phyloP scores from a whole-genome alignment of 208 protist species.

The Novymonas esmeraldas region DNA sequence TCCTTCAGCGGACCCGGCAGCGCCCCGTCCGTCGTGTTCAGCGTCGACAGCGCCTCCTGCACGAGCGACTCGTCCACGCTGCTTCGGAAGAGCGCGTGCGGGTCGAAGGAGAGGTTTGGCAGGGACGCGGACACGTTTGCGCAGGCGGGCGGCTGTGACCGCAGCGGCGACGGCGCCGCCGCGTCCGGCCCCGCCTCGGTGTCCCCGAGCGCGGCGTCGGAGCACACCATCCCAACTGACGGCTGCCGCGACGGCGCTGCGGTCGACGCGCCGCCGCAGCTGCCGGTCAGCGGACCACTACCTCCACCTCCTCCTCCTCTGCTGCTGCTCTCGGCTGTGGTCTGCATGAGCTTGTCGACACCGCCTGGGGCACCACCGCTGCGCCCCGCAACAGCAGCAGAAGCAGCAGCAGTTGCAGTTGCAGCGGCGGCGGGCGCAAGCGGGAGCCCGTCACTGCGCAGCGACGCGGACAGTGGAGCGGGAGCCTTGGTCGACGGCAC shows the following conservation, averaged over 20 bases:
- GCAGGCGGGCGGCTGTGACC: neutral
- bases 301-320: neutral
- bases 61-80: constrained; percentile 48
- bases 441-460: neutral
- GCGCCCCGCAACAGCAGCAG: neutral
- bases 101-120: constrained; percentile 29
- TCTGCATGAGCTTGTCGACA: too few relatives aligned
- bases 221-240: neutral
- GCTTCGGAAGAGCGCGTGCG: constrained; percentile 26
- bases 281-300: neutral
- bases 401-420: neutral
- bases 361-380: neutral
- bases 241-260: constrained; percentile 5
- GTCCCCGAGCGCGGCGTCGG: neutral
- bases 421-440: neutral
- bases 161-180: neutral
- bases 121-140: constrained; percentile 3
- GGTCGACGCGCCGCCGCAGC: neutral
- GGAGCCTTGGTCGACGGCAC: constrained; percentile 3
- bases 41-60: constrained; percentile 33
- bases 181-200: neutral
- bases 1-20: constrained; percentile 63
- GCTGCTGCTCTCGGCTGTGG: too few relatives aligned
- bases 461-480: neutral
- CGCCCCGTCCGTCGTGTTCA: constrained; percentile 20